These are phyloP conservation scores for Citrus australasica DNA, from an alignment of 345 rosid species.

Conservation along the genomic window DNA sequence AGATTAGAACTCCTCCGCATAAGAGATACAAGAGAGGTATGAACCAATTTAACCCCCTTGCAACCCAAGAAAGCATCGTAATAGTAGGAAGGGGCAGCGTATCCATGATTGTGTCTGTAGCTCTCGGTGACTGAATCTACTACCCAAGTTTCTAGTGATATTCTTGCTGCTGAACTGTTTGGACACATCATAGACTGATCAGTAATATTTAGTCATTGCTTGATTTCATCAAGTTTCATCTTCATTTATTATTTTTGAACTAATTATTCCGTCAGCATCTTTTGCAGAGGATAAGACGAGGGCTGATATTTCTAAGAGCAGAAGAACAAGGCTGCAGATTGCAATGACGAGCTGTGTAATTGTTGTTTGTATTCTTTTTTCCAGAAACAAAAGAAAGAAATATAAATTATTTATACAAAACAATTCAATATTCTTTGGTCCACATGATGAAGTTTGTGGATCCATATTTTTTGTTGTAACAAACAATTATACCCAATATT, in stretches of 20 bases:
- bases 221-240: too few species aligned
- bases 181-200: background rate
- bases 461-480: slow-evolving; percentile 15
- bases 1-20: slow-evolving; percentile 80
- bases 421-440: slow-evolving; percentile 31
- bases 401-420: background rate
- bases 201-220: background rate
- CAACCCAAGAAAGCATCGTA: background rate
- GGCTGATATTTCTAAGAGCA: slow-evolving; percentile 57
- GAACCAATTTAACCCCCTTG: background rate
- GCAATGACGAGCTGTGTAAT: slow-evolving; percentile 31
- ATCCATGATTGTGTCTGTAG: background rate
- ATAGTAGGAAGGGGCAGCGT: background rate
- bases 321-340: slow-evolving; percentile 69
- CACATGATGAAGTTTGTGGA: slow-evolving; percentile 19
- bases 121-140: background rate
- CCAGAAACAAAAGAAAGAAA: background rate
- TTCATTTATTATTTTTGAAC: background rate
- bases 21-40: slow-evolving; percentile 86
- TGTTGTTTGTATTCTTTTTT: background rate
- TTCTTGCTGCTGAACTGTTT: background rate
- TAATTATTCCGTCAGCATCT: background rate
- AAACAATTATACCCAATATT: background rate
- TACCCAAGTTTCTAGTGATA: background rate
- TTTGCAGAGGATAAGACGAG: slow-evolving; percentile 77